phyloP scores from a whole-genome alignment of 768 basidiomycete species.

The Guyanaporus albipodus region DNA sequence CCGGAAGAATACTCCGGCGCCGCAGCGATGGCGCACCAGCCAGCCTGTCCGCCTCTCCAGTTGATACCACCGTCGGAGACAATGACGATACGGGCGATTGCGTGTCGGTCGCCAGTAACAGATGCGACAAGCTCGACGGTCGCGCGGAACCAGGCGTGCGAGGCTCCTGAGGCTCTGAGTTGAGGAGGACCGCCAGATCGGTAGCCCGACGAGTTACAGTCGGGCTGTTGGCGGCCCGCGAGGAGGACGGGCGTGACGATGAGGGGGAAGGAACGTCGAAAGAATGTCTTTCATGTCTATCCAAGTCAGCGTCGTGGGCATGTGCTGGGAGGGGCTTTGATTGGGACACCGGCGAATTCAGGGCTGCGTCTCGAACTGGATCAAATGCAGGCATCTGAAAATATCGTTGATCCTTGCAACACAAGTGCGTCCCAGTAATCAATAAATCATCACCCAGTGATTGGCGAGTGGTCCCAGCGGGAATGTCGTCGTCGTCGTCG shows the following conservation, averaged over 20 bases:
- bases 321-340: constrained; percentile 34
- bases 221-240: constrained; percentile 40
- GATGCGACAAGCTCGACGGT: constrained; percentile 44
- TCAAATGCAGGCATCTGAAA: constrained; percentile 54
- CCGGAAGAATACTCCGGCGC: constrained; percentile 30
- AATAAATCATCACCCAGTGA: constrained; percentile 14
- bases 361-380: constrained; percentile 83
- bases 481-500: constrained; percentile 13
- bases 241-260: constrained; percentile 34
- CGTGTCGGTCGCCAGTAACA: constrained; percentile 31
- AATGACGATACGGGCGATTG: constrained; percentile 22
- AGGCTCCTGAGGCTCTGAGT: constrained; percentile 48
- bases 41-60: constrained; percentile 28
- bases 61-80: constrained; percentile 2
- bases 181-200: constrained; percentile 73
- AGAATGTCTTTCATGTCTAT: constrained; percentile 25
- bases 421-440: constrained; percentile 2
- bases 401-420: background rate
- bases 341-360: constrained; percentile 65
- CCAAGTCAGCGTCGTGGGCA: constrained; percentile 24
- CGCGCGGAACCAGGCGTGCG: constrained; percentile 34
- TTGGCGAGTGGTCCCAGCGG: background rate
- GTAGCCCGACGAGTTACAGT: constrained; percentile 60
- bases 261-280: constrained; percentile 36
- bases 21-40: constrained; percentile 24